phyloP scores from a whole-genome alignment of 139 green algal genomes.

The Tetraselmis striata region DNA sequence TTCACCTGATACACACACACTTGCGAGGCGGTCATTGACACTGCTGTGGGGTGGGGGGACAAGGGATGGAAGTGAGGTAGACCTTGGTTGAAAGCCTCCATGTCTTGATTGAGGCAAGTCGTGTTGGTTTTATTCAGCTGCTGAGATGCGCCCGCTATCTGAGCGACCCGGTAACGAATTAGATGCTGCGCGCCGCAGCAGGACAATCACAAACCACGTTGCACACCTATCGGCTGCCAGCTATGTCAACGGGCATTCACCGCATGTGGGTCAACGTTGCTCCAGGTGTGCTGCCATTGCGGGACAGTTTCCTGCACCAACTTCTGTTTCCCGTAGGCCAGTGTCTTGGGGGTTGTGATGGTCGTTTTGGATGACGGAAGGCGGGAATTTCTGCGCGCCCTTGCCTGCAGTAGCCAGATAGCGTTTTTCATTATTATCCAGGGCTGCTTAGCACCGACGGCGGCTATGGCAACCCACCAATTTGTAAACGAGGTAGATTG shows the following conservation, averaged over 20 bases:
- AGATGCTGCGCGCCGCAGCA: no score
- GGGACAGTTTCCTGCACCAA: neutral
- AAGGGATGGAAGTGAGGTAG: neutral
- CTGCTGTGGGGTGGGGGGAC: neutral
- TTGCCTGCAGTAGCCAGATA: neutral
- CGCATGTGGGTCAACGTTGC: neutral
- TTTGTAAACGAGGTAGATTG: no score
- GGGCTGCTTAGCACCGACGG: neutral
- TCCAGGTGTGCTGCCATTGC: neutral
- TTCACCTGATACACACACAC: neutral
- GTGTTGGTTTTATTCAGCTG: neutral
- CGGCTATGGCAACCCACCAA: neutral
- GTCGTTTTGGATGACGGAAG: neutral
- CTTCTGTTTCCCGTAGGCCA: neutral
- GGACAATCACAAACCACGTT: neutral
- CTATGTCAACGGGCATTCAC: neutral
- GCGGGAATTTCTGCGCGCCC: neutral
- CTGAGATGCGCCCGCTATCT: neutral
- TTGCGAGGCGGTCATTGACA: neutral
- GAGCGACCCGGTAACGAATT: neutral
- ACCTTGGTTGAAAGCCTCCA: neutral
- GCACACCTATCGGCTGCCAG: neutral
- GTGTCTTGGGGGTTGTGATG: neutral
- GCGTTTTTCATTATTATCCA: no score
- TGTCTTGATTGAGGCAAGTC: neutral